Evolutionary conservation across 75 land plant genomes (phyloP), one percentile per base, ranked within the genome.

Genomic region (Adiantum capillusveneris): DNA sequence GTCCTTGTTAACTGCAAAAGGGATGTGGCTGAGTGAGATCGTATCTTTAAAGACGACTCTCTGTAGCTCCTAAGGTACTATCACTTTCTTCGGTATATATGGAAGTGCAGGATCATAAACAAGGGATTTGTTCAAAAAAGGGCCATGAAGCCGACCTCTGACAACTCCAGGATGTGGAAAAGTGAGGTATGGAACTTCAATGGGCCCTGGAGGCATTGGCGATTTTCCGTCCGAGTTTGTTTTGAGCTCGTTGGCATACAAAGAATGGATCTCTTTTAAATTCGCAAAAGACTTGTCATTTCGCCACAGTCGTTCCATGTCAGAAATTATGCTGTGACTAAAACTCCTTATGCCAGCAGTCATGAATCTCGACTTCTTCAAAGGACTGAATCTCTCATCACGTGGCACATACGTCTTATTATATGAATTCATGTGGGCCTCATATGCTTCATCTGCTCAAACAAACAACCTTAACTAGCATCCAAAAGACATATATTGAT

Each of bases 311-410:
- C 42, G 45, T 31, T 39, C 37, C 0, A 69, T n/a, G 3, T 56
- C 66, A 25, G 72, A 55, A 17, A 68, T 29, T 13, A 68, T 31
- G 28, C 49, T 52, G 22, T 43, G 65, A 6, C 49, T 48, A 18
- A 63, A 56, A 2, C 34, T 44, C 37, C 36, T 34, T 37, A 62
- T 41, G 1, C 65, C 72, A 22, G 44, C 54, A 36, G 25, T 57
- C 25, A 30, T 24, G 13, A 43, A 37, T 16, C 26, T 41, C 0
- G 29, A 36, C 20, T 34, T 60, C 46, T 56, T 69, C 65, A 62
- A n/a, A 46, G 53, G 56, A 18, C 41, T 43, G 25, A 60, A 68
- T 25, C 46, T 34, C 58, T 68, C 71, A 20, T 68, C 71, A 12
- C 71, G 54, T 3, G 71, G 71, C 11, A 68, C 31, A 45, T 68